Evolutionary conservation across 176 grass and related monocot species (phyloP), one percentile per base, ranked within the genome.

Genomic region (Musa itinerans): DNA sequence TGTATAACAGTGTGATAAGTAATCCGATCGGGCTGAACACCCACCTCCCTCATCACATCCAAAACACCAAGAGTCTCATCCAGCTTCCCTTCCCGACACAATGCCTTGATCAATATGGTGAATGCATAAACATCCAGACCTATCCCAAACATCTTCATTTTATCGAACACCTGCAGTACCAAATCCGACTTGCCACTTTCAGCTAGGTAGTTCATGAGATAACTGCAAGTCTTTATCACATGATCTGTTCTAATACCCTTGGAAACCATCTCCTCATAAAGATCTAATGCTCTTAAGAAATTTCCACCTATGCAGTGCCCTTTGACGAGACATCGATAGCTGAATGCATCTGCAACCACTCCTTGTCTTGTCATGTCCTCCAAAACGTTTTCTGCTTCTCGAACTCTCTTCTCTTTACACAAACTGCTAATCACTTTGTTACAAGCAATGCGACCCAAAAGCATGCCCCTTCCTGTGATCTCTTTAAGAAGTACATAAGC

Each of bases 401-500:
- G 76, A 68, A 90, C 17, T 86, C 69, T 90, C 67, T 85, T 87
- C 66, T 90, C 81, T 76, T 92, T 96, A 85, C 89, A 96, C 54
- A 96, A 85, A 34, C 85, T 81, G 82, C 76, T 66, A 71, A 96
- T 88, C 65, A 96, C 73, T 71, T 82, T 85, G 76, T 92, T 86
- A 86, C 89, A 92, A 74, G 87, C 76, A 54, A 92, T 50, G 53
- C 48, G 49, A 25, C 75, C 72, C 70, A 90, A 69, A 26, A 51
- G 16, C 52, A 90, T 22, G 8, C 74, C 82, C 24, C 80, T 73
- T 68, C 52, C 69, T 12, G 55, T 58, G 34, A 90, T 79, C 25
- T 78, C 53, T 88, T 90, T 63, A 14, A 88, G 84, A 63, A 86
- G 50, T 43, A 54, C 70, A 79, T 81, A 90, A 74, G 83, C 86